A percentile compares a stretch with the other conserved stretches of the same genome.
These are phyloP conservation scores for Aspergillus campestris DNA, from an alignment of 495 filamentous ascomycete species.

Conservation along the genomic window DNA sequence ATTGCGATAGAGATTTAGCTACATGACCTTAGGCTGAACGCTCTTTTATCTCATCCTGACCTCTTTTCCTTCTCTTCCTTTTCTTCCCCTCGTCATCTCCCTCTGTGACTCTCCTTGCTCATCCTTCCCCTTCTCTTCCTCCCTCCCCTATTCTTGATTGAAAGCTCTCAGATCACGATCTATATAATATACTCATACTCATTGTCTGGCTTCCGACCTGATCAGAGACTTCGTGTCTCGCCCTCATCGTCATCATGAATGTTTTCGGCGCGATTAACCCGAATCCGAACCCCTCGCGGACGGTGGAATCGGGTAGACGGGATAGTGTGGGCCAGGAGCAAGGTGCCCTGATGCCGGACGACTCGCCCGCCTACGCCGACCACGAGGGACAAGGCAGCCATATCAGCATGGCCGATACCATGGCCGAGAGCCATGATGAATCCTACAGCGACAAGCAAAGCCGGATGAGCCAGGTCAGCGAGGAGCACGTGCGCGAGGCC, in stretches of 20 bases:
- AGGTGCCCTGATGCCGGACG: conserved; percentile 1
- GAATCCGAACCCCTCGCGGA: conserved; percentile 16
- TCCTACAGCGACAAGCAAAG: neutral
- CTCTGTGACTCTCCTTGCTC: conserved; percentile 1
- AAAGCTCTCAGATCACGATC: too few species aligned
- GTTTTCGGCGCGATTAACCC: conserved; percentile 33
- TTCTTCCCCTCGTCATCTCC: conserved; percentile 3
- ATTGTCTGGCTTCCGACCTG: neutral
- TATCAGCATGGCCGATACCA: conserved; percentile 26
- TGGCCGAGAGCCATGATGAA: conserved; percentile 15
- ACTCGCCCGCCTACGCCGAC: neutral
- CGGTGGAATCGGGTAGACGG: conserved; percentile 1
- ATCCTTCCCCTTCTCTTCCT: neutral
- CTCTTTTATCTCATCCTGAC: neutral
- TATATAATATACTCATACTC: conserved; percentile 6
- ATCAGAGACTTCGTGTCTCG: conserved; percentile 15
- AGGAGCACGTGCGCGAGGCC: conserved; percentile 28
- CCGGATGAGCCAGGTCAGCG: conserved; percentile 4
- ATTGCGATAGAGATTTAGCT: neutral
- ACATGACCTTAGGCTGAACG: too few species aligned
- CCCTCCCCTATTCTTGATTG: neutral
- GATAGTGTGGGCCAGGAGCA: neutral
- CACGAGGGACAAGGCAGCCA: too few species aligned
- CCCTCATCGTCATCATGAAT: conserved; percentile 24
- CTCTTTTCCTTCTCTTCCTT: conserved; percentile 1